phyloP scores from a whole-genome alignment of 2,329 filamentous ascomycete genomes.

The Cladophialophora exuberans region DNA sequence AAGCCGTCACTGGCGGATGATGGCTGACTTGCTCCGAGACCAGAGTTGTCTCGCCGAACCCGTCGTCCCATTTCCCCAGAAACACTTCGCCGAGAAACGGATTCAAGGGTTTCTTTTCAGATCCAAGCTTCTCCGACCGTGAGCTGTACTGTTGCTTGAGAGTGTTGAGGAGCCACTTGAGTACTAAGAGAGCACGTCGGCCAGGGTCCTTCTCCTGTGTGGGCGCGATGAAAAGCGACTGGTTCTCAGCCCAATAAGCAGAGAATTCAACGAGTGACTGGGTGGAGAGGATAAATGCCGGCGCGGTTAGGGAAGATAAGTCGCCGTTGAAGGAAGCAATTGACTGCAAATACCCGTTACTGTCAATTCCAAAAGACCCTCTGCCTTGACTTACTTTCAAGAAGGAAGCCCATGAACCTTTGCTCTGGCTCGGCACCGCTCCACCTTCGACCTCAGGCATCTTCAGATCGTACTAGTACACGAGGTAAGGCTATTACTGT shows the following conservation, averaged over 20 bases:
- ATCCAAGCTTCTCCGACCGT: conserved; percentile 78
- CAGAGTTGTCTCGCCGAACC: conserved; percentile 75
- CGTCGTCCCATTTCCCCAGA: conserved; percentile 84
- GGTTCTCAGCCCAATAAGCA: conserved; percentile 74
- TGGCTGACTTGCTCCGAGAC: conserved; percentile 94
- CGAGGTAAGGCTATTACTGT: no score
- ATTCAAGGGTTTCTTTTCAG: conserved; percentile 97
- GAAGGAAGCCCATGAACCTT: conserved; percentile 50
- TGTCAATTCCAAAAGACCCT: not conserved
- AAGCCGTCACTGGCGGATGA: conserved; percentile 93
- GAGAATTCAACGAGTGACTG: conserved; percentile 69
- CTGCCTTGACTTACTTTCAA: conserved; percentile 43
- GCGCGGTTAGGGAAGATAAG: conserved; percentile 77
- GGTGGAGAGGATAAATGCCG: conserved; percentile 79
- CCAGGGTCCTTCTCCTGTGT: conserved; percentile 73
- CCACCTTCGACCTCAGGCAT: conserved; percentile 45
- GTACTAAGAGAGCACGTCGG: conserved; percentile 76
- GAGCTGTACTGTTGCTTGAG: conserved; percentile 79
- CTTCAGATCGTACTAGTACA: not conserved
- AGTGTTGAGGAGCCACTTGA: conserved; percentile 88
- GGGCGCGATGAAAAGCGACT: conserved; percentile 72
- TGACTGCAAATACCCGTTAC: conserved; percentile 48
- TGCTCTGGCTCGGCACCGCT: conserved; percentile 46
- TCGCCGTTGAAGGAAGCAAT: conserved; percentile 84
- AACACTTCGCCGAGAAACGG: conserved; percentile 96